Conservation (phyloP, 257 asterid species). For the Gynochthodes officinalis region DNA sequence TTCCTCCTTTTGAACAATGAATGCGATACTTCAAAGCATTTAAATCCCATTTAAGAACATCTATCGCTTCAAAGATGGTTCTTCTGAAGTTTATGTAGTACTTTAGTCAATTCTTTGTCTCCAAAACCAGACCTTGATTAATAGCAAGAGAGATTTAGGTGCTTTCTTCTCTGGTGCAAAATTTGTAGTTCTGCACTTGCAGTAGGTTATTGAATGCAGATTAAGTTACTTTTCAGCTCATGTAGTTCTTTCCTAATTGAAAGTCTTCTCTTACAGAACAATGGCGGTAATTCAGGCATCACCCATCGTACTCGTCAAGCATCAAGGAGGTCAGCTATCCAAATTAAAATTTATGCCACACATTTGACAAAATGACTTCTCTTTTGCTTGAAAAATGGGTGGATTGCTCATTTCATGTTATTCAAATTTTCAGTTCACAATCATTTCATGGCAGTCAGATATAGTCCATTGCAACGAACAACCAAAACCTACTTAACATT, state of each 20-base stretch:
- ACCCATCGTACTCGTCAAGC: constrained; percentile 59
- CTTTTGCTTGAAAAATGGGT: too few species aligned
- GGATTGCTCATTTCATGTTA: neutral
- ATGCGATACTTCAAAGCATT: neutral
- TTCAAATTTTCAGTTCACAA: neutral
- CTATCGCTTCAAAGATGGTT: too few species aligned
- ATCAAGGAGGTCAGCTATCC: constrained; percentile 57
- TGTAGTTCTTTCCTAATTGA: neutral
- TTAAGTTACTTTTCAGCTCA: neutral
- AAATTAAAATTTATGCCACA: neutral
- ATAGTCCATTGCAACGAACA: neutral
- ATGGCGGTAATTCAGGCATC: constrained; percentile 37
- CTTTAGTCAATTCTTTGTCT: too few species aligned
- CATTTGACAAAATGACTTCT: neutral
- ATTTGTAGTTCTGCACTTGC: neutral
- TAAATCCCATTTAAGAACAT: neutral
- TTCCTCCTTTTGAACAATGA: neutral
- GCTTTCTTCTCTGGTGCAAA: neutral
- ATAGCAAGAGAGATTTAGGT: neutral
- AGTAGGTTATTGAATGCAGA: neutral
- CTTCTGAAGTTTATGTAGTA: too few species aligned
- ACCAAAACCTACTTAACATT: neutral
- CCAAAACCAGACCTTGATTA: neutral
- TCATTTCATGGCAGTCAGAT: neutral
- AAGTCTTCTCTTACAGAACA: constrained; percentile 36